These are phyloP conservation scores for Moniliella sp. DNA, from an alignment of 1,284 basidiomycete genomes.

Conservation along the genomic window DNA sequence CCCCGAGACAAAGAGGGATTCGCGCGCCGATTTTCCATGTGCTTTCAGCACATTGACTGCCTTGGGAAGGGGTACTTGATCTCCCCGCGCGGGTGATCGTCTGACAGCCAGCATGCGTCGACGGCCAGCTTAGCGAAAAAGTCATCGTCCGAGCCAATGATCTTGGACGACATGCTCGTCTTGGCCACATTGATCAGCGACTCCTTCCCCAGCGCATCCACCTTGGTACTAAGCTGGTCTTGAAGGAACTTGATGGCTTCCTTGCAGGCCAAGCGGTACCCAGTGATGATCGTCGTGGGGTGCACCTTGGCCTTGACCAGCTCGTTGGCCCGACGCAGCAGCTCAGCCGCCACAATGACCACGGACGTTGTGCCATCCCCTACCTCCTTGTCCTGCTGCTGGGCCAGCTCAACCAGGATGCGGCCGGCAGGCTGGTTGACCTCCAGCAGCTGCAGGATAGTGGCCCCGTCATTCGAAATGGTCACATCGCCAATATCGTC, in stretches of 20 bases:
- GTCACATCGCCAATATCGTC: constrained; percentile 99
- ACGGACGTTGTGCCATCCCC: constrained; percentile 98
- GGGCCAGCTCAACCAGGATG: constrained; percentile 89
- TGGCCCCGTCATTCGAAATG: constrained; percentile 97
- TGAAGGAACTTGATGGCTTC: constrained; percentile 97
- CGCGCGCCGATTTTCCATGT: constrained; percentile 81
- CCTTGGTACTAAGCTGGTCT: constrained; percentile 84
- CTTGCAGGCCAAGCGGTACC: constrained; percentile 83
- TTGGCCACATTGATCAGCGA: constrained; percentile 88
- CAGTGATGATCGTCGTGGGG: constrained; percentile 96
- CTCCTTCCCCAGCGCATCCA: constrained; percentile 71
- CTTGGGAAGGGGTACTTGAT: constrained; percentile 97
- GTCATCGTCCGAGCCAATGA: constrained; percentile 81
- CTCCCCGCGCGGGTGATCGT: constrained; percentile 77
- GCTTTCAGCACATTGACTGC: constrained; percentile 98
- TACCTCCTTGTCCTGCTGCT: constrained; percentile 98
- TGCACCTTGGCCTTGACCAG: constrained; percentile 96
- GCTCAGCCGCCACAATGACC: constrained; percentile 86
- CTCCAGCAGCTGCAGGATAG: constrained; percentile 73
- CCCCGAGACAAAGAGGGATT: constrained; percentile 81
- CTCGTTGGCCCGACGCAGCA: constrained; percentile 83
- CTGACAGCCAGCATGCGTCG: constrained; percentile 88
- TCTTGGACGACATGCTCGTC: constrained; percentile 97
- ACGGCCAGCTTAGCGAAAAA: constrained; percentile 95
- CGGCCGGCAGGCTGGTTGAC: constrained; percentile 77